phyloP scores from a whole-genome alignment of 208 protist genomes.

The Crithidia mellificae region DNA sequence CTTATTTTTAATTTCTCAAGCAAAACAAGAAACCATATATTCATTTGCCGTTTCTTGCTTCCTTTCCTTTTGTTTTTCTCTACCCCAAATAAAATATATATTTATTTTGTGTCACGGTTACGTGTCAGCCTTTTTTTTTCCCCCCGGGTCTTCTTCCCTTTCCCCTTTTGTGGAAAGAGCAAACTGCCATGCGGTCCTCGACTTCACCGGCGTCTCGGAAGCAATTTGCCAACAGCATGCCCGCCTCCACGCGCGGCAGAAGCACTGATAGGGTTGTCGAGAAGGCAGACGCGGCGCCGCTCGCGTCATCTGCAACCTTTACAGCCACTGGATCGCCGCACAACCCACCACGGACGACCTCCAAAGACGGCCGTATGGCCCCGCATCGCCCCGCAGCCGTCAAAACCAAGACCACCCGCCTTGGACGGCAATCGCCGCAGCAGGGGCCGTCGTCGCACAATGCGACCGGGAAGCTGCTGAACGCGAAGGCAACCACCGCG shows the following conservation, averaged over 20 bases:
- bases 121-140: too few relatives aligned
- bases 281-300: not conserved
- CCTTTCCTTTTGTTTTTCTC: too few relatives aligned
- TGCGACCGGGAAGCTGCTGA: too few relatives aligned
- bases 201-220: slow-evolving; percentile 1
- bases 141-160: too few relatives aligned
- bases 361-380: not conserved
- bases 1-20: too few relatives aligned
- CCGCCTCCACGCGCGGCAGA: slow-evolving; percentile 2
- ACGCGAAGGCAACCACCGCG: not conserved
- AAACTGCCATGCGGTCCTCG: slow-evolving; percentile 14
- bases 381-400: slow-evolving; percentile 5
- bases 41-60: too few relatives aligned
- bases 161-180: too few relatives aligned
- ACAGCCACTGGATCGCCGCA: not conserved
- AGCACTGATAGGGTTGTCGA: not conserved
- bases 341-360: not conserved
- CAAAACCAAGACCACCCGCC: not conserved
- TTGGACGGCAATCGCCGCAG: not conserved
- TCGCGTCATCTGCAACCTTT: not conserved
- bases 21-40: too few relatives aligned
- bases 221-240: slow-evolving; percentile 19
- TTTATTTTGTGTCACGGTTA: too few relatives aligned
- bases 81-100: too few relatives aligned
- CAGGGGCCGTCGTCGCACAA: too few relatives aligned